Percentiles rank a stretch among this genome's conserved stretches.
These are phyloP conservation scores for Multifurca ochricompacta DNA, from an alignment of 768 basidiomycete species.

Conservation along the genomic window DNA sequence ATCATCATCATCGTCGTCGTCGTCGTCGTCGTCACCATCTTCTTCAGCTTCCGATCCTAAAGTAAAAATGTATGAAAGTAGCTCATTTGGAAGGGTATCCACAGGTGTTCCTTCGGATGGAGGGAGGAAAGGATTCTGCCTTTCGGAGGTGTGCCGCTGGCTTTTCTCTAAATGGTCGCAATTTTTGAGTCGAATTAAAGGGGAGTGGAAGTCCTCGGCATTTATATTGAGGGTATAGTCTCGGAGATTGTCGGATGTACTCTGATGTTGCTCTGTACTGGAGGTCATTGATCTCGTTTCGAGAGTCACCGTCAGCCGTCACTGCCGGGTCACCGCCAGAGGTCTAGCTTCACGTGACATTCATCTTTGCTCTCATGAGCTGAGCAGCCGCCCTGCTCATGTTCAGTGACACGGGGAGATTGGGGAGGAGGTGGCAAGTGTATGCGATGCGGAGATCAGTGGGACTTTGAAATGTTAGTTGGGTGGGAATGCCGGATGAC, in stretches of 20 bases:
- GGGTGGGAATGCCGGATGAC: too few relatives aligned
- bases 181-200: not conserved
- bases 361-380: too few relatives aligned
- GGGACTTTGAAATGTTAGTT: too few relatives aligned
- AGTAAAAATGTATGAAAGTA: slow-evolving; percentile 40
- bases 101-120: slow-evolving; percentile 23
- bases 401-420: too few relatives aligned
- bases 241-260: not conserved
- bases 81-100: slow-evolving; percentile 48
- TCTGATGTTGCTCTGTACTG: not conserved
- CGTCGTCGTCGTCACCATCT: slow-evolving; percentile 25
- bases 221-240: not conserved
- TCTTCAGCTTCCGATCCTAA: slow-evolving; percentile 19
- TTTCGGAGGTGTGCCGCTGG: not conserved
- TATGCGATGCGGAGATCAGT: too few relatives aligned
- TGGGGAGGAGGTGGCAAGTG: too few relatives aligned
- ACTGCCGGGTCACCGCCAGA: not conserved
- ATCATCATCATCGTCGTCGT: slow-evolving; percentile 20
- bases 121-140: not conserved
- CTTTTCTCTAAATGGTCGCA: not conserved
- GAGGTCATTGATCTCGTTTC: not conserved
- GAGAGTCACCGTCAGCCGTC: not conserved
- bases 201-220: not conserved
- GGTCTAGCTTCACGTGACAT: not conserved
- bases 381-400: too few relatives aligned